Percentiles rank a stretch among this genome's conserved stretches.
phyloP scores from a whole-genome alignment of 495 filamentous ascomycete genomes.

The Aspergillus hancockii region DNA sequence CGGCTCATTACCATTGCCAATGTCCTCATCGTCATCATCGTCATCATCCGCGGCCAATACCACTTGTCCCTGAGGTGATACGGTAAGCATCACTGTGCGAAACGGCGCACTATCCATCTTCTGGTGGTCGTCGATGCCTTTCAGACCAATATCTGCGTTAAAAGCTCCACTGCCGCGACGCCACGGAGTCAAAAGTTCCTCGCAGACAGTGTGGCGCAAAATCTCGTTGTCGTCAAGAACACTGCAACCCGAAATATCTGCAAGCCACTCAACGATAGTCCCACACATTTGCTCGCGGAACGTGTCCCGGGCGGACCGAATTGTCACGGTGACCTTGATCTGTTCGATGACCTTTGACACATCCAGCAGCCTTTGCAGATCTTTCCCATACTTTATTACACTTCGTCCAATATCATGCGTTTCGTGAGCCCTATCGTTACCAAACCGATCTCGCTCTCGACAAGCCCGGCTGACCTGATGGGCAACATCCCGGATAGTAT shows the following conservation, averaged over 20 bases:
- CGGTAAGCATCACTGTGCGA: conserved; percentile 41
- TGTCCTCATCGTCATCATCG: conserved; percentile 48
- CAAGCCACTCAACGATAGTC: conserved; percentile 95
- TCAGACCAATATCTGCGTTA: conserved; percentile 79
- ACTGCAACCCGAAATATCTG: conserved; percentile 88
- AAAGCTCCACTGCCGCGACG: conserved; percentile 79
- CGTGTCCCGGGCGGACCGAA: conserved; percentile 88
- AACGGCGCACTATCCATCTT: conserved; percentile 38
- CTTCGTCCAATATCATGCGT: conserved; percentile 84
- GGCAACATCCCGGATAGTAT: conserved; percentile 88
- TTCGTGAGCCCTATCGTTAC: conserved; percentile 75
- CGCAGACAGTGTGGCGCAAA: conserved; percentile 77
- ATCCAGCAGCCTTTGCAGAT: conserved; percentile 68
- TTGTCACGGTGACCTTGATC: conserved; percentile 94
- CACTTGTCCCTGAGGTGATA: conserved; percentile 42
- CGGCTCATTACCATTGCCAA: conserved; percentile 47
- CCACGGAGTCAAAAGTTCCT: conserved; percentile 88
- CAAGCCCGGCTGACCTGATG: conserved; percentile 90
- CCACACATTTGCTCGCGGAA: conserved; percentile 98
- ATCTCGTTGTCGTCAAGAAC: conserved; percentile 79
- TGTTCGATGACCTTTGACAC: conserved; percentile 86
- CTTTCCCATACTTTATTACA: conserved; percentile 72
- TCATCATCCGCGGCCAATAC: conserved; percentile 48
- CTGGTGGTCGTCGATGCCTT: conserved; percentile 90
- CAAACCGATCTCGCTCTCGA: conserved; percentile 66